Evolutionary conservation across 208 protist species (phyloP), one percentile per base, ranked within the genome.

Genomic region (Crithidia fasciculata): DNA sequence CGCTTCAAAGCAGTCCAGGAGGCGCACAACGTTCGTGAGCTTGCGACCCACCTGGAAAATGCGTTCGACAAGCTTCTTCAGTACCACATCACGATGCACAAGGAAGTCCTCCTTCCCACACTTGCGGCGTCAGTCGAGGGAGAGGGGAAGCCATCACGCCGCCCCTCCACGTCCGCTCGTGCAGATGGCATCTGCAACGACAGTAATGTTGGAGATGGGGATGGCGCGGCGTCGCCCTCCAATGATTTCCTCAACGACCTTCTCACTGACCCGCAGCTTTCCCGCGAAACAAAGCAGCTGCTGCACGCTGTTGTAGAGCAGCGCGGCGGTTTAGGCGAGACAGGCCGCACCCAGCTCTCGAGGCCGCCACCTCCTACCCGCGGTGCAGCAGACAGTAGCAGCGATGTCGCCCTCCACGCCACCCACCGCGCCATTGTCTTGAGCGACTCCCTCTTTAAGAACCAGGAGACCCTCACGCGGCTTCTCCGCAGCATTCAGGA

Each of bases 51-150:
- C 55, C 73, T 92, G 5, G 85, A 93, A 54, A 36, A 37, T 5
- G 67, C 83, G 12, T 52, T 90, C 39, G 69, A 83, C 52, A 70
- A 85, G 54, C 59, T 93, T 47, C 75, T 93, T 13, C 65, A 79
- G 12, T 90, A 85, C 60, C 57, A 89, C 58, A 76, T 87, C 15
- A 76, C 79, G n/a, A 69, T 93, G 54, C 76, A 81, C 39, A 74
- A 64, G 8, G 80, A 90, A 39, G 81, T 93, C 13, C 41, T 93
- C 19, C 44, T 90, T 7, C 87, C 87, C 8, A 73, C 63, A 8
- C 19, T 79, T n/a, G 63, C 58, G 40, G 64, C 64, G 4, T 59
- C 64, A 2, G 52, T 49, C 4, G n/a, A 69, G 4, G 53, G 36
- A 28, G 36, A 53, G 6, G 52, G 41, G 2, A 52, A 13, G 15